Evolutionary conservation across 495 filamentous ascomycete genomes (phyloP).

Genomic region (Penicillium mononematosum): DNA sequence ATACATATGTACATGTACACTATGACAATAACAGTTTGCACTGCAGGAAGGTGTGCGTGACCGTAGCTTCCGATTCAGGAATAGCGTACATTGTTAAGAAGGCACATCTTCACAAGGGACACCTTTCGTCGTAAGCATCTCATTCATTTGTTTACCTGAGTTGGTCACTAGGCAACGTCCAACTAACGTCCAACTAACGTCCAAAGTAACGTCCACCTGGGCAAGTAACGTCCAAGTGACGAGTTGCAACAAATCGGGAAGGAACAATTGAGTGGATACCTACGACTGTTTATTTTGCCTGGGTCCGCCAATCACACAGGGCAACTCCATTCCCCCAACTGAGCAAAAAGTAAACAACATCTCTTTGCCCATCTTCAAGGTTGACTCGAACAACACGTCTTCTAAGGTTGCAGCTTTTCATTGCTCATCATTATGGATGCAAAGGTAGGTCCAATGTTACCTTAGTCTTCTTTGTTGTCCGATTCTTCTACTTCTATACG

Average conservation of each 20-base stretch:
- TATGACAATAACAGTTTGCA: neutral
- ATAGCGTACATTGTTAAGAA: constrained; percentile 8
- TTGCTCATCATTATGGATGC: constrained; percentile 38
- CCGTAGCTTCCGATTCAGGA: neutral
- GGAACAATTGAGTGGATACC: constrained; percentile 7
- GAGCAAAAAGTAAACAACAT: constrained; percentile 41
- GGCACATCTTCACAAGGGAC: constrained; percentile 4
- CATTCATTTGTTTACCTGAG: neutral
- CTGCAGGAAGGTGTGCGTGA: neutral
- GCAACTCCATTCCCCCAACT: constrained; percentile 21
- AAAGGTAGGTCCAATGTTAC: constrained; percentile 34
- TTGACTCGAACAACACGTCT: constrained; percentile 8
- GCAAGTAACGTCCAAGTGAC: neutral
- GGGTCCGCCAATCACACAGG: constrained; percentile 20
- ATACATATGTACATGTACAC: neutral
- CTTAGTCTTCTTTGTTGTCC: neutral
- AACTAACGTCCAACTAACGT: neutral
- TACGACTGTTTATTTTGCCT: constrained; percentile 32
- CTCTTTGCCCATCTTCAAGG: constrained; percentile 9
- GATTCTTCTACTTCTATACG: constrained; percentile 1
- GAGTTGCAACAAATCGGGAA: neutral
- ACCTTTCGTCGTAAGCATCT: neutral
- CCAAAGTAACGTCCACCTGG: neutral
- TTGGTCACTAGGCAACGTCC: neutral
- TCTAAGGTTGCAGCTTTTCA: neutral